phyloP scores from a whole-genome alignment of 75 land plant species.

The Selaginella moellendorffii region DNA sequence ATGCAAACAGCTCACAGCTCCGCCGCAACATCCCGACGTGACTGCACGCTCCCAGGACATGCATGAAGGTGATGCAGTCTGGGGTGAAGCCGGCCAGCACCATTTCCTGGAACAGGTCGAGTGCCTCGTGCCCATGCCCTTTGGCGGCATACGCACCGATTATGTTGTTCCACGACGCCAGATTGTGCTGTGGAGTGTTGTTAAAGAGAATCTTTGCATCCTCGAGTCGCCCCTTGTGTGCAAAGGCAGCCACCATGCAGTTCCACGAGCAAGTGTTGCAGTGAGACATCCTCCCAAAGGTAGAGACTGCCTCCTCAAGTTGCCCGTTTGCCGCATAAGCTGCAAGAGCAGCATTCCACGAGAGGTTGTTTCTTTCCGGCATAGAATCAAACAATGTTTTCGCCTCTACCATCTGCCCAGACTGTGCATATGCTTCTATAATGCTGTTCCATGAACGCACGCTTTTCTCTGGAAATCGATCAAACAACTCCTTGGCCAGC shows the following conservation, averaged over 20 bases:
- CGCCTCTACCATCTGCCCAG: background rate
- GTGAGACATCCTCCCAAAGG: background rate
- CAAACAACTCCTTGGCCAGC: background rate
- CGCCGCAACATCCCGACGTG: background rate
- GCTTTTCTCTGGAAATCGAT: background rate
- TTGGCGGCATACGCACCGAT: constrained; percentile 26
- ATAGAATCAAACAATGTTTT: background rate
- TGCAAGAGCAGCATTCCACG: constrained; percentile 5
- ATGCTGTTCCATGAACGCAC: background rate
- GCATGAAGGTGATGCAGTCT: background rate
- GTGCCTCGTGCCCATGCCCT: constrained; percentile 19
- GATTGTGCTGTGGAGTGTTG: constrained; percentile 17
- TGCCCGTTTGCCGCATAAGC: background rate
- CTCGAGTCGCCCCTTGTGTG: background rate
- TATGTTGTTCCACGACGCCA: constrained; percentile 41
- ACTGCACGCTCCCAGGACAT: background rate
- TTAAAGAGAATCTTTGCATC: constrained; percentile 7
- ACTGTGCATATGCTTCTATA: background rate
- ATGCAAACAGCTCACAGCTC: background rate
- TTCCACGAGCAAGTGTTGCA: background rate
- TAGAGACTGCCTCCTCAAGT: background rate
- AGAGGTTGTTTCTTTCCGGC: constrained; percentile 1
- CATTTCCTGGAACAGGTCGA: constrained; percentile 28
- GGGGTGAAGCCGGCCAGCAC: background rate
- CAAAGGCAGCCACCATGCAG: background rate